phyloP scores from a whole-genome alignment of 1,284 basidiomycete genomes.

The Ceratobasidium sp. region DNA sequence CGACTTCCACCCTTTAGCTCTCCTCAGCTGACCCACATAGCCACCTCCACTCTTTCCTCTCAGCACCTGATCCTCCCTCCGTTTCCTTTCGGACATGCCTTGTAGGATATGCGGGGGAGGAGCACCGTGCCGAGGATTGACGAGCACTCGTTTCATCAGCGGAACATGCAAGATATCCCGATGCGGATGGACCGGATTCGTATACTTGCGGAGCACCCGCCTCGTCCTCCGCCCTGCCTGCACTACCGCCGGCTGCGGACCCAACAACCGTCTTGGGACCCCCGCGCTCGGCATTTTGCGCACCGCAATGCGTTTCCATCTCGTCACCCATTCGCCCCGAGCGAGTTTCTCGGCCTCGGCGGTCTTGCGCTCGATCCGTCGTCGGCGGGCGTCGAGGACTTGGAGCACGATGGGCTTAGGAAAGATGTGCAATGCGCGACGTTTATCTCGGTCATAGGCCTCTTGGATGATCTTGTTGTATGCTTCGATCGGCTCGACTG shows the following conservation, averaged over 20 bases:
- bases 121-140: background rate
- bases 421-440: slow-evolving; percentile 54
- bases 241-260: slow-evolving; percentile 54
- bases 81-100: slow-evolving; percentile 59
- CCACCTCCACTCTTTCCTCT: slow-evolving; percentile 42
- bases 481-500: slow-evolving; percentile 44
- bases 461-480: slow-evolving; percentile 47
- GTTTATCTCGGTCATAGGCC: slow-evolving; percentile 52
- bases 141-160: background rate
- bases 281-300: slow-evolving; percentile 51
- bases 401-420: slow-evolving; percentile 57
- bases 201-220: background rate
- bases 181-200: slow-evolving; percentile 17
- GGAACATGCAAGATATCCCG: slow-evolving; percentile 19
- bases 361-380: slow-evolving; percentile 67
- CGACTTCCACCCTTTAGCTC: slow-evolving; percentile 48
- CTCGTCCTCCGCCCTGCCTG: slow-evolving; percentile 54
- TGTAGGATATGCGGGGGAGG: slow-evolving; percentile 66
- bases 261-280: slow-evolving; percentile 67
- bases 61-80: slow-evolving; percentile 46
- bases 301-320: slow-evolving; percentile 8
- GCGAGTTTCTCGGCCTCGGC: slow-evolving; percentile 19
- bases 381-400: slow-evolving; percentile 61
- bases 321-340: slow-evolving; percentile 23
- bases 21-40: slow-evolving; percentile 42